A percentile compares a stretch with the other conserved stretches of the same genome.
Evolutionary conservation across 148 eudicot species (phyloP).

Genomic region (Nepenthes mirabilis): DNA sequence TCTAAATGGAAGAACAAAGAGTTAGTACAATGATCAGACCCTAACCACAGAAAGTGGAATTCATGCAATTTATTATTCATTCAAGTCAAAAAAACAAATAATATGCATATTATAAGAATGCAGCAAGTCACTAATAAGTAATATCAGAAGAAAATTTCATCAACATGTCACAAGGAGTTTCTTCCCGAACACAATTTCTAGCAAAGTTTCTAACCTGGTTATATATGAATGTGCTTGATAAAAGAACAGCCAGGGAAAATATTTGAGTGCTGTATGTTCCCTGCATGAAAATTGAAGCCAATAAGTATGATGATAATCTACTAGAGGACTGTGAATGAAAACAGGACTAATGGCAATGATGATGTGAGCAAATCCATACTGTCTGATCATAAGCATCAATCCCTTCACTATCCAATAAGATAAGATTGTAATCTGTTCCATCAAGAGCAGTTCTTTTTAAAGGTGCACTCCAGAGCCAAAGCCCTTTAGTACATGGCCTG

Average conservation of each 20-base stretch:
- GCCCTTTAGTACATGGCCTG: slow-evolving; percentile 93
- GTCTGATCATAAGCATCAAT: slow-evolving; percentile 99
- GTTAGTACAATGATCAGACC: not conserved
- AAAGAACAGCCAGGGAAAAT: slow-evolving; percentile 88
- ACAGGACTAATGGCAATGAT: not conserved
- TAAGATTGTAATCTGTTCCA: slow-evolving; percentile 90
- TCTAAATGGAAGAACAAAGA: slow-evolving; percentile 23
- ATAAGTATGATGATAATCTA: not conserved
- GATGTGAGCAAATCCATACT: slow-evolving; percentile 26
- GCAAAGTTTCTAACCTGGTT: slow-evolving; percentile 56
- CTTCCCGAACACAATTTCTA: too few relatives aligned
- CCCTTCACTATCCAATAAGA: slow-evolving; percentile 90
- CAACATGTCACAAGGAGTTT: too few relatives aligned
- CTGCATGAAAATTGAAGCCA: slow-evolving; percentile 24
- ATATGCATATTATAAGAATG: not conserved
- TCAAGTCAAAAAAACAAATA: too few relatives aligned
- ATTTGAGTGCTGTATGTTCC: slow-evolving; percentile 97
- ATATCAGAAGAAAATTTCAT: too few relatives aligned
- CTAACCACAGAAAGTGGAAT: not conserved
- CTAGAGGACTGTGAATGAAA: not conserved
- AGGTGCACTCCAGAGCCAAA: slow-evolving; percentile 98
- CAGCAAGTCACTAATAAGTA: not conserved
- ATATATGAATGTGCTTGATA: slow-evolving; percentile 94
- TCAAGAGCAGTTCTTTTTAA: slow-evolving; percentile 81
- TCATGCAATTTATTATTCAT: not conserved